Evolutionary conservation across 2,329 filamentous ascomycete species (phyloP).

Genomic region (Talaromyces sp.): DNA sequence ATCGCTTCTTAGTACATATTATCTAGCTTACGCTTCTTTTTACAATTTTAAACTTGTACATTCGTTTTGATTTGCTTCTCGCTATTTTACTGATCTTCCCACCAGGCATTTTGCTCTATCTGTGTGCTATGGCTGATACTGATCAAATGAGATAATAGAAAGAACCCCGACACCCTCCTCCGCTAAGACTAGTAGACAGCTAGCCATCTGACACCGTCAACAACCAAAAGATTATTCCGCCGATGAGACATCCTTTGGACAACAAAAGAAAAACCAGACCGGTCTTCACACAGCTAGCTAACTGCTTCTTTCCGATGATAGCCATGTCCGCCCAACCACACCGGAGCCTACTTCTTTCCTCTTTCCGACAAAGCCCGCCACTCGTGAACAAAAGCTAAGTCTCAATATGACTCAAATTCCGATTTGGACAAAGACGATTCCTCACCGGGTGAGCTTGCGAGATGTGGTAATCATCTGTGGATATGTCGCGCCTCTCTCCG

Average conservation of each 20-base stretch:
- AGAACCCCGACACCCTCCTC: not conserved
- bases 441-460: not conserved
- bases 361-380: not conserved
- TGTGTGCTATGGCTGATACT: not conserved
- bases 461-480: not conserved
- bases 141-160: not conserved
- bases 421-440: not conserved
- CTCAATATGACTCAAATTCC: not conserved
- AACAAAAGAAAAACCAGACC: not conserved
- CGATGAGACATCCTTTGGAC: not conserved
- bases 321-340: too few relatives aligned
- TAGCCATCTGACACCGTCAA: too few relatives aligned
- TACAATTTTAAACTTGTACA: not conserved
- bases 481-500: not conserved
- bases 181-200: too few relatives aligned
- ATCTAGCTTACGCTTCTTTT: not conserved
- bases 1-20: not conserved
- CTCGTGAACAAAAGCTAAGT: not conserved
- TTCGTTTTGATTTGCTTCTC: not conserved
- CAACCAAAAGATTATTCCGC: not conserved
- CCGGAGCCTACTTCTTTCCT: not conserved
- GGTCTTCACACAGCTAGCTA: not conserved
- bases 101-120: not conserved
- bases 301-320: not conserved
- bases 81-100: not conserved